These are phyloP conservation scores for Panaeolus cyanescens DNA, from an alignment of 768 basidiomycete species.

Conservation along the genomic window DNA sequence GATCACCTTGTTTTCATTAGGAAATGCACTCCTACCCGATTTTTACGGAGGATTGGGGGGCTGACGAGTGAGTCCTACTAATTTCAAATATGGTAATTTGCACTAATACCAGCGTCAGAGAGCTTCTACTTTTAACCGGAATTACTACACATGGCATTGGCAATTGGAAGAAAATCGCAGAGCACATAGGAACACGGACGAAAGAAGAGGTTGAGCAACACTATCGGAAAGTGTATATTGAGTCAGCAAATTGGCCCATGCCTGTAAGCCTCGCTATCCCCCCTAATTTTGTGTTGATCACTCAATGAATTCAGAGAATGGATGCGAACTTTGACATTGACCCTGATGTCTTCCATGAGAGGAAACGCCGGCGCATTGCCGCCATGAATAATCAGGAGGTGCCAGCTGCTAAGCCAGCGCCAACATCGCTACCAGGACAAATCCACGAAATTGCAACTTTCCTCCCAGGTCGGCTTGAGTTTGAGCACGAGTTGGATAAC, in stretches of 20 bases:
- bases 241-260: constrained; percentile 77
- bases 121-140: constrained; percentile 87
- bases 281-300: constrained; percentile 1
- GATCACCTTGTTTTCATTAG: constrained; percentile 38
- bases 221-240: constrained; percentile 80
- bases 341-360: constrained; percentile 81
- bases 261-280: constrained; percentile 54
- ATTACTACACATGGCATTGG: constrained; percentile 86
- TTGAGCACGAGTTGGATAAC: constrained; percentile 96
- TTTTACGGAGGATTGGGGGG: constrained; percentile 94
- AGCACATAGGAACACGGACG: constrained; percentile 91
- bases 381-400: constrained; percentile 64
- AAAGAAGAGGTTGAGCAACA: constrained; percentile 93
- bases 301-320: constrained; percentile 40
- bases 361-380: constrained; percentile 88
- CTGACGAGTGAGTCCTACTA: constrained; percentile 77
- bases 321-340: constrained; percentile 70
- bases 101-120: constrained; percentile 46
- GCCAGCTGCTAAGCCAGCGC: constrained; percentile 68
- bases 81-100: neutral
- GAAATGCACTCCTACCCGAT: constrained; percentile 97
- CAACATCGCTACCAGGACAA: constrained; percentile 81
- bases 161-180: constrained; percentile 96
- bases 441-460: constrained; percentile 92
- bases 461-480: constrained; percentile 96